Conservation (phyloP, 208 protist species). For the Trypanosoma melophagium region DNA sequence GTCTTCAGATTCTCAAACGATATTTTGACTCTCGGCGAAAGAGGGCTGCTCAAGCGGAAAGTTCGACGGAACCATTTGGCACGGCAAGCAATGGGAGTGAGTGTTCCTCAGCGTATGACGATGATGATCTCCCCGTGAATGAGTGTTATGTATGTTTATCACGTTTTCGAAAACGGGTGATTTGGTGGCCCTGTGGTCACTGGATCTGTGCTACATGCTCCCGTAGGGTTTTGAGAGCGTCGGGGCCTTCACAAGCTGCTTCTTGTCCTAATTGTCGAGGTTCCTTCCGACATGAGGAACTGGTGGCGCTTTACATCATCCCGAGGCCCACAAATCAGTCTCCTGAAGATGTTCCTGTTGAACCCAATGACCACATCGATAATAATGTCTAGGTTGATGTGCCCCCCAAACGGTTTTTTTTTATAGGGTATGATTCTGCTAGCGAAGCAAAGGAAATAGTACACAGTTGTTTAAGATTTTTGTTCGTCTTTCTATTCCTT, state of each 20-base stretch:
- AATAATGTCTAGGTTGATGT: too few relatives aligned
- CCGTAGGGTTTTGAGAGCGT: conserved; percentile 12
- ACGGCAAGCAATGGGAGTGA: not conserved
- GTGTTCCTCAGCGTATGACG: not conserved
- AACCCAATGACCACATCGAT: too few relatives aligned
- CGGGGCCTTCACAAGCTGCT: not conserved
- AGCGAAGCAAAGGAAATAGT: too few relatives aligned
- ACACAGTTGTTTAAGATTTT: too few relatives aligned
- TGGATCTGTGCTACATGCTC: conserved; percentile 12
- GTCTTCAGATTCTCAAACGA: conserved; percentile 8
- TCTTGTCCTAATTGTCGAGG: conserved; percentile 20
- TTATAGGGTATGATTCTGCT: too few relatives aligned
- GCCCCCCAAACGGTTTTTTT: too few relatives aligned
- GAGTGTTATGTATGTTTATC: conserved; percentile 25
- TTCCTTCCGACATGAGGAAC: not conserved
- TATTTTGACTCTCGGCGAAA: conserved; percentile 3
- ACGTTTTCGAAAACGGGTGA: conserved; percentile 11
- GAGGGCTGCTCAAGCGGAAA: not conserved
- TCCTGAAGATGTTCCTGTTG: not conserved
- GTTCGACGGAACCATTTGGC: not conserved
- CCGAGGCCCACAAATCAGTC: not conserved
- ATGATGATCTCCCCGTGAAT: conserved; percentile 17
- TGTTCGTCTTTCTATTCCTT: too few relatives aligned
- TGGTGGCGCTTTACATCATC: conserved; percentile 7
- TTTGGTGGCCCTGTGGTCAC: conserved; percentile 28